phyloP scores from a whole-genome alignment of 2,329 filamentous ascomycete genomes.

The Ophiocordyceps sinensis region DNA sequence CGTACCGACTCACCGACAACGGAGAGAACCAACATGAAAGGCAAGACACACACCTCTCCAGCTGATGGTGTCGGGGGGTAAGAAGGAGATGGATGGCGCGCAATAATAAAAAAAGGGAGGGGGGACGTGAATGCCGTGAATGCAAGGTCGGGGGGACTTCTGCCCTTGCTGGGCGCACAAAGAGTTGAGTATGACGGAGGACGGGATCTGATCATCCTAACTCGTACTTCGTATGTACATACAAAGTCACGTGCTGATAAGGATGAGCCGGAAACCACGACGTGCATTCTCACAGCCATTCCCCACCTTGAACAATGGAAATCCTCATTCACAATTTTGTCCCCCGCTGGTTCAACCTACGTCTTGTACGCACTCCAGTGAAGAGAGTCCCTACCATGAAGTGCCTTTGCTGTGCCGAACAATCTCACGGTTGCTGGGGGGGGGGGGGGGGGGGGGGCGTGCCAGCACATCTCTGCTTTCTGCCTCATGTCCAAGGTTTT shows the following conservation, averaged over 20 bases:
- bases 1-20: slow-evolving; percentile 17
- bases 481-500: too few species aligned
- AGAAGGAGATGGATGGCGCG: not conserved
- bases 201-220: slow-evolving; percentile 15
- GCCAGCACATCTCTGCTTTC: too few species aligned
- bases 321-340: too few species aligned
- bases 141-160: slow-evolving; percentile 19
- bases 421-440: too few species aligned
- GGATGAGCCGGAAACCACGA: not conserved
- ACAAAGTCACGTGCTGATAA: slow-evolving; percentile 25
- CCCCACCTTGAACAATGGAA: too few species aligned
- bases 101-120: not conserved
- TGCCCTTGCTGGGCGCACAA: slow-evolving; percentile 12
- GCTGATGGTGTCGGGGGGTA: slow-evolving; percentile 1
- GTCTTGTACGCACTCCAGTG: too few species aligned
- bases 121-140: slow-evolving; percentile 2
- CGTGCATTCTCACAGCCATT: too few species aligned
- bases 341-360: too few species aligned
- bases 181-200: slow-evolving; percentile 15
- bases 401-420: too few species aligned
- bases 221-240: too few species aligned
- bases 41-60: slow-evolving; percentile 5
- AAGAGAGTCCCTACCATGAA: too few species aligned
- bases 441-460: too few species aligned
- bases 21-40: slow-evolving; percentile 21